A percentile compares a stretch with the other conserved stretches of the same genome.
Evolutionary conservation across 306 rosid species (phyloP).

Genomic region (Prunus campanulata): DNA sequence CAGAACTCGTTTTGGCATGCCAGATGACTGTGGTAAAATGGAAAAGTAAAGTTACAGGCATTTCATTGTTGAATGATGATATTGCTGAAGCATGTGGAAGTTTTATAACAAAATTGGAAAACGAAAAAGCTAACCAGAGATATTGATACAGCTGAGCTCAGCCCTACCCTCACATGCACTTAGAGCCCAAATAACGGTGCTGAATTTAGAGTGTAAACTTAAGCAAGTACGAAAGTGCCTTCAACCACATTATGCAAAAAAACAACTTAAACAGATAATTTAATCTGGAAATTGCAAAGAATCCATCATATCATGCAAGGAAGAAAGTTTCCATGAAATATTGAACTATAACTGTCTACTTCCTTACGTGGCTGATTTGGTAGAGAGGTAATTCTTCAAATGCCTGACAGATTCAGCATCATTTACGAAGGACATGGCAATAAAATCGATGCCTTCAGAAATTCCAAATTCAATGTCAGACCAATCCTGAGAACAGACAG

Average conservation of each 20-base stretch:
- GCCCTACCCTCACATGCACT: no score
- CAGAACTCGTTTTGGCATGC: background rate
- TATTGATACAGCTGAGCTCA: no score
- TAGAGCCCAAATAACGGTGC: no score
- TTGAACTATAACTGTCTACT: slow-evolving; percentile 12
- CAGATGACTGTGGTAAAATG: no score
- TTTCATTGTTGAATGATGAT: no score
- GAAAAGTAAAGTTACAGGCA: no score
- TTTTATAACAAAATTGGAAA: no score
- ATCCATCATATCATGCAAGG: background rate
- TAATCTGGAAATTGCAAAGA: background rate
- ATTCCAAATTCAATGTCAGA: slow-evolving; percentile 74
- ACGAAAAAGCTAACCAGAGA: no score
- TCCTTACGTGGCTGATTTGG: slow-evolving; percentile 69
- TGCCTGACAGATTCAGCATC: slow-evolving; percentile 56
- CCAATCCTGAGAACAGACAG: slow-evolving; percentile 66
- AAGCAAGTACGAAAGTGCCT: background rate
- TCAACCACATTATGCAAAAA: background rate
- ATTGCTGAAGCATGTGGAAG: no score
- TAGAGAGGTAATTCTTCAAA: slow-evolving; percentile 60
- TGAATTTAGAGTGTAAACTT: no score
- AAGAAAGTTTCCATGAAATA: background rate
- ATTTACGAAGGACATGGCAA: slow-evolving; percentile 84
- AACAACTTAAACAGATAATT: background rate
- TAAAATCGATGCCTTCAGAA: slow-evolving; percentile 67